These are phyloP conservation scores for Phyllostachys edulis DNA, from an alignment of 176 grass and related monocot genomes.

Conservation along the genomic window DNA sequence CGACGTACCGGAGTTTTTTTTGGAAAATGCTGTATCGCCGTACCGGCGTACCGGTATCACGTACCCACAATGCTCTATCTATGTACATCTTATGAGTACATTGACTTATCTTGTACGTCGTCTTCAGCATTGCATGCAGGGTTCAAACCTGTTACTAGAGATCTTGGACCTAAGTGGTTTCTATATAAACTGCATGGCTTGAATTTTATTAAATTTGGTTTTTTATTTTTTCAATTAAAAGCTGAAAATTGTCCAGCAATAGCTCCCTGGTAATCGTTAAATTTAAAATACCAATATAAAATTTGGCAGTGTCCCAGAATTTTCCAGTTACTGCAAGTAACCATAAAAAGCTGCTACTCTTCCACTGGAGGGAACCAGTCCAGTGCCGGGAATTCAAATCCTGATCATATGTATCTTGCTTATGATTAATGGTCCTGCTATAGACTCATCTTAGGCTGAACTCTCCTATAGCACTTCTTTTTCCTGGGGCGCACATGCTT, in stretches of 20 bases:
- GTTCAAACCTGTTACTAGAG: background rate
- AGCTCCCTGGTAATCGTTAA: background rate
- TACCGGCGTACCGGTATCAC: no score
- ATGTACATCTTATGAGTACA: no score
- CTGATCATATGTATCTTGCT: background rate
- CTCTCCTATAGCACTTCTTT: background rate
- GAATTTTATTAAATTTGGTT: conserved; percentile 1
- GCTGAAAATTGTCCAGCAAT: background rate
- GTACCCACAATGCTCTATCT: no score
- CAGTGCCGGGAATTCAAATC: background rate
- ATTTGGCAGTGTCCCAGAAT: background rate
- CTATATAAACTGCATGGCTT: background rate
- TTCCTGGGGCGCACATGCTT: background rate
- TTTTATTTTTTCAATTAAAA: background rate
- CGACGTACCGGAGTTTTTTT: no score
- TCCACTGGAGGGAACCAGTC: background rate
- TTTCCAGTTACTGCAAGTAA: background rate
- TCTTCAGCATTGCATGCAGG: conserved; percentile 2
- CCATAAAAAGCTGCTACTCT: background rate
- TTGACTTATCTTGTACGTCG: background rate
- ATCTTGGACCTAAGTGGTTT: background rate
- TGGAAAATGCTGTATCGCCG: no score
- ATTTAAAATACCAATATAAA: background rate
- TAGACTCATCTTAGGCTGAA: background rate
- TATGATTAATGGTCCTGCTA: conserved; percentile 18